Evolutionary conservation across 257 asterid species (phyloP), one percentile per base, ranked within the genome.

Genomic region (Vinca minor): DNA sequence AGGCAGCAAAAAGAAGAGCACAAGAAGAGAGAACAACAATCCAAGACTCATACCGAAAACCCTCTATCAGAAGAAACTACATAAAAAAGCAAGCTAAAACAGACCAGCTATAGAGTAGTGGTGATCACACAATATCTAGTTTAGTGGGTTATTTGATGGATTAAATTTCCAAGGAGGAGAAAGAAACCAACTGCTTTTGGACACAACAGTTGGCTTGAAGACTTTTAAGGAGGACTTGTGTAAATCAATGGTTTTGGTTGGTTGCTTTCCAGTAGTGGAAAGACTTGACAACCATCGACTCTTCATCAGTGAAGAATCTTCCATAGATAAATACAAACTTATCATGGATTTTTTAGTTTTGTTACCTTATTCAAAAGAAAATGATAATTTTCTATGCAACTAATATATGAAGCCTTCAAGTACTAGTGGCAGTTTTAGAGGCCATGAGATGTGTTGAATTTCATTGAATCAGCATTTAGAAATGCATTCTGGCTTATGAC

Each of bases 201-300:
- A 35, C 32, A 23, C 66, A 25, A 8, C 26, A 35, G 60, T 59
- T 68, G 65, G 47, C 66, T 68, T 47, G 52, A 60, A 68, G 45
- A 56, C n/a, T 25, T 29, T 67, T 17, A 2, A 44, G 12, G 25
- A 56, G 5, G 64, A 44, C 58, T 56, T 56, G 48, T 1, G 38
- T 28, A 17, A n/a, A 44, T 54, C 29, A 55, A 38, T 14, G 59
- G 21, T 17, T 5, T 56, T 32, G 49, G 8, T 26, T 10, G 25
- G 35, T 31, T 32, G 49, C 42, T 46, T 18, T 15, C 67, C 48
- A 3, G 5, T 28, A 11, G 12, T 10, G 14, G 46, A 36, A 67
- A 14, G 50, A 67, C 65, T 46, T 23, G 56, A 38, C 57, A 23
- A 5, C 13, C 23, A 10, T 49, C 38, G 62, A 59, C 61, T 68